Evolutionary conservation across 106 monocot genomes (phyloP), one percentile per base, ranked within the genome.

Genomic region (Dendrobium huoshanense): DNA sequence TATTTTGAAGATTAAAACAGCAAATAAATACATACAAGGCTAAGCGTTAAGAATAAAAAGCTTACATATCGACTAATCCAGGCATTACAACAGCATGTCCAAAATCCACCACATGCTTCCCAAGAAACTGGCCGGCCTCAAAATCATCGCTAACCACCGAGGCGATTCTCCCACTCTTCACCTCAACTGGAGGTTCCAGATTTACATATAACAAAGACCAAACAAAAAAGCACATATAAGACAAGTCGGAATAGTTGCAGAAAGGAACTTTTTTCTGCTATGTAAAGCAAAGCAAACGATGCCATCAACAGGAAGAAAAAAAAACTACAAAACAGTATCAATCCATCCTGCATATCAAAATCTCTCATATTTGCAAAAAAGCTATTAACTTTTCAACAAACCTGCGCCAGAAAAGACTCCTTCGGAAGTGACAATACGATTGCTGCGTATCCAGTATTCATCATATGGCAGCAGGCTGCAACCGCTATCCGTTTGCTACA

Each of bases 21-120:
- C 51, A 51, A 13, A 10, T 0, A 51, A 13, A 15, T 13, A 15
- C 51, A 51, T 1, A 13, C 51, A 15, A 51, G 51, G 13, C 51
- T 13, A 51, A 85, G 20, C 9, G 27, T 44, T 11, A 4, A 47
- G 18, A 20, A 5, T 24, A 61, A 59, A 42, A 16, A 73, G 64
- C 94, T 81, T 88, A 98, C 98, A 95, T 91, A 88, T 98, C 98
- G 67, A 98, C 81, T 67, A 98, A 79, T 25, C 98, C 98, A 41
- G 98, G 98, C 98, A 98, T 98, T 55, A 98, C 64, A 73, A 98
- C 92, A 48, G 94, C 94, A 47, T 98, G 84, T 33, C 92, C 95
- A 87, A 92, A 98, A 68, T 98, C 91, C 55, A 90, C 61, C 37
- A 94, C 83, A 77, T 82, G 80, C 9, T 9, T 81, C 43, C 68